Base-by-base conservation (phyloP, 2,329 filamentous ascomycete species). In the Bisporella sp. region DNA sequence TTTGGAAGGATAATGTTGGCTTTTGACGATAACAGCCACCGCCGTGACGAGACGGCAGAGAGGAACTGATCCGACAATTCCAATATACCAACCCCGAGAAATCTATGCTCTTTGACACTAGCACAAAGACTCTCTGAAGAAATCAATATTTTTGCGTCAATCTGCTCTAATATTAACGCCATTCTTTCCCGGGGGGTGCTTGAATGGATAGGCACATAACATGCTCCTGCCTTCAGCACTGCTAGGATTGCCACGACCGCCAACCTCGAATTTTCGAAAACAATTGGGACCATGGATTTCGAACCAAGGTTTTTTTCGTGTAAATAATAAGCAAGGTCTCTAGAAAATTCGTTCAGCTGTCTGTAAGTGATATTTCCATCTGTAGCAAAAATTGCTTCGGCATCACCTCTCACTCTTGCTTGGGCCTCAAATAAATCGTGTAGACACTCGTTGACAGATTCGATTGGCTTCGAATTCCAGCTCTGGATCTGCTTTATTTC, bases 221-320 rank as follows among this genome's bases (percentile, higher is more conserved):
- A 59, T 13, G 54, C 59, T 9, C 62, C 62, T 37, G 60, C 55
- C 46, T 60, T 59, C 32, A 63, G 45, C 3, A 65, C 55, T 44
- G 51, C 57, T 21, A 65, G 47, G 60, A 62, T 61, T 5, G 58
- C 56, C 29, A 64, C 54, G 32, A 62, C 50, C 31, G 57, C 53
- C 51, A 57, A 63, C 37, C 45, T 49, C 5, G 61, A 62, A 46
- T 63, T 64, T 40, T 60, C 57, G 40, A 59, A 59, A 35, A 44
- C 51, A 9, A 59, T 31, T 13, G 55, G 52, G 5, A 60, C 53
- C 21, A 21, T 21, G 21, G 21, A 21, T 21, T 21, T 21, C 21
- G 21, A 2, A 21, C 21, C 21, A 21, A 21, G 21, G 21, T 55
- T 48, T n/a, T 52, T 45, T n/a, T 48, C 37, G 45, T 48, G 35